Base-by-base conservation (phyloP, 2,329 filamentous ascomycete species). In the Monosporascus cannonballus region DNA sequence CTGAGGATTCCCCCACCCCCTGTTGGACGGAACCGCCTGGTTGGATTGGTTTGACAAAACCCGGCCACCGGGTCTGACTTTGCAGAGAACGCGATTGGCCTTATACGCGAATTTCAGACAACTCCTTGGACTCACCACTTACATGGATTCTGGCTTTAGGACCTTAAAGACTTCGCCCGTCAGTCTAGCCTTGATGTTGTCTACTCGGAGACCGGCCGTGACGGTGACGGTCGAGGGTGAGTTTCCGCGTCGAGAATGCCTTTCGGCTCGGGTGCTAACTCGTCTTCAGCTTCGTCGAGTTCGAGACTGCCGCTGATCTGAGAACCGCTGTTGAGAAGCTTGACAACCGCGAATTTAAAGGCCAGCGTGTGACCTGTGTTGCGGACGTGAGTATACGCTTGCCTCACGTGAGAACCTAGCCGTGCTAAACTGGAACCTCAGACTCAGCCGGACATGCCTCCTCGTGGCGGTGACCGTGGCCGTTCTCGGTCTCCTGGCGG, bases 131-230 rank as follows among this genome's bases (percentile, higher is more conserved):
- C 71, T 76, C 72, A 82, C 63, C 76, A 91, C 89, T 92, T 89
- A 94, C 87, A 80, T 81, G 83, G 81, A 83, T 74, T 80, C 80
- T 85, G 81, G 80, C 77, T 86, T 76, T 91, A 99, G 94, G 94
- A 99, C 75, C 85, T 99, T 51, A 99, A 99, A 89, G 94, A 99
- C 73, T 99, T 99, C 75, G 94, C 94, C 58, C 91, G 94, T 70
- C 90, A 95, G 73, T 95, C 93, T 72, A 91, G 91, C 73, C 83
- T 96, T 73, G 94, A 97, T 71, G 94, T 99, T 61, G 94, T 99
- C 67, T 99, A 96, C 72, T 96, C 92, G 60, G 94, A 99, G 76
- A 95, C 95, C 56, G 87, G 86, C 64, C 91, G 93, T 66, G 92
- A 96, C 69, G 88, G 87, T 61, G 90, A 95, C 70, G 90, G 91